phyloP scores from a whole-genome alignment of 805 yeast species.

The Pichia californica region DNA sequence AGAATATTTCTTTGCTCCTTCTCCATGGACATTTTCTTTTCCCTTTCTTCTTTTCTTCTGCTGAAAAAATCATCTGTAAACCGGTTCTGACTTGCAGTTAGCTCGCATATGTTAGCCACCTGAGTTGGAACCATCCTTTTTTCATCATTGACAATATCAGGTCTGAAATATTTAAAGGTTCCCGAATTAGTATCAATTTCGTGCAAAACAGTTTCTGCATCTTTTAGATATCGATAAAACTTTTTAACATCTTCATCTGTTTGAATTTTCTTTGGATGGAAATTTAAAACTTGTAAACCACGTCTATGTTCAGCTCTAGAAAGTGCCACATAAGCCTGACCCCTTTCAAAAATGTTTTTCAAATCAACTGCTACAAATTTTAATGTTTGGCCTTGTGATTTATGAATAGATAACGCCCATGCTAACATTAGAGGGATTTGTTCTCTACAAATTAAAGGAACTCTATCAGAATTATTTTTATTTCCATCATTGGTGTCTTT shows the following conservation, averaged over 20 bases:
- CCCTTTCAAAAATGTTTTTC: conserved; percentile 71
- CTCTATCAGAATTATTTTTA: too few relatives aligned
- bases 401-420: conserved; percentile 94
- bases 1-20: too few relatives aligned
- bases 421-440: conserved; percentile 90
- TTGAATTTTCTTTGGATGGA: conserved; percentile 53
- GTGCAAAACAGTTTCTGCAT: conserved; percentile 28
- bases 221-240: conserved; percentile 52
- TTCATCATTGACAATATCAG: too few relatives aligned
- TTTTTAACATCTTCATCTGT: conserved; percentile 65
- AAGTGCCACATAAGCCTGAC: conserved; percentile 94
- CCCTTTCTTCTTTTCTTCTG: too few relatives aligned
- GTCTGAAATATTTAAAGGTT: too few relatives aligned
- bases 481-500: too few relatives aligned
- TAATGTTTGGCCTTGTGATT: conserved; percentile 90
- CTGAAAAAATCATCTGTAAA: too few relatives aligned
- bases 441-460: conserved; percentile 62
- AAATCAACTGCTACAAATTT: conserved; percentile 74
- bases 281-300: conserved; percentile 77
- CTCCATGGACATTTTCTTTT: too few relatives aligned
- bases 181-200: background rate
- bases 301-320: conserved; percentile 76
- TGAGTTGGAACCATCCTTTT: conserved; percentile 3
- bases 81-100: conserved; percentile 4
- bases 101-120: conserved; percentile 1